Percentiles rank a stretch among this genome's conserved stretches.
phyloP scores from a whole-genome alignment of 192 early-diverging fungal species.

The Entomortierella lignicola region DNA sequence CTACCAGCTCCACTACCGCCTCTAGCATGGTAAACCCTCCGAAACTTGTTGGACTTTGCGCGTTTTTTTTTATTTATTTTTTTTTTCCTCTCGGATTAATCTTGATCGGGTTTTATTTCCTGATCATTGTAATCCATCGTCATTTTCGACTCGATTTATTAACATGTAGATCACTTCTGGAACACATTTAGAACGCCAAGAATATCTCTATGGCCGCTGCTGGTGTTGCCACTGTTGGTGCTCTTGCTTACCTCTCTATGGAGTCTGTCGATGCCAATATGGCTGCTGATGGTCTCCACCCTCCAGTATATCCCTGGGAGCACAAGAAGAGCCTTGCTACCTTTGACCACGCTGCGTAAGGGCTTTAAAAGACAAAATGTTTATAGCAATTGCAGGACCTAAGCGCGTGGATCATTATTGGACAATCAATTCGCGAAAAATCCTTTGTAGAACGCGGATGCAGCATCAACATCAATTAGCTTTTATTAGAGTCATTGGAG shows the following conservation, averaged over 20 bases:
- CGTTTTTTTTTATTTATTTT: no score
- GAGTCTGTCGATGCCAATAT: slow-evolving; percentile 78
- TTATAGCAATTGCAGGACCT: no score
- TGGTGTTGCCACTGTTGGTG: slow-evolving; percentile 52
- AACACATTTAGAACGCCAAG: slow-evolving; percentile 36
- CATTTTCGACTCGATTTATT: not conserved
- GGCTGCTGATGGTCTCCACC: slow-evolving; percentile 93
- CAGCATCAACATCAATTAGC: no score
- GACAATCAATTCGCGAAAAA: no score
- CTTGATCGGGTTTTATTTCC: slow-evolving; percentile 6
- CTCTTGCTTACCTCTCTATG: slow-evolving; percentile 45
- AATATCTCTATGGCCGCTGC: slow-evolving; percentile 46
- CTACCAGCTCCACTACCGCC: slow-evolving; percentile 45
- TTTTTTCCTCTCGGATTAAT: slow-evolving; percentile 5
- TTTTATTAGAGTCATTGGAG: no score
- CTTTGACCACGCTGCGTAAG: slow-evolving; percentile 93
- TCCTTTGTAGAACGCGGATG: no score
- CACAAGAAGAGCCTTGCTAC: slow-evolving; percentile 85
- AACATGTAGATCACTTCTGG: not conserved
- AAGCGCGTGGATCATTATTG: no score
- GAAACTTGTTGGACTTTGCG: not conserved
- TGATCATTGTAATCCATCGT: not conserved
- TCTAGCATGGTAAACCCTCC: slow-evolving; percentile 43
- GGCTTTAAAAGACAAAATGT: not conserved
- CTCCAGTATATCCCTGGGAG: slow-evolving; percentile 90